Evolutionary conservation across 2,329 filamentous ascomycete genomes (phyloP), one percentile per base, ranked within the genome.

Genomic region (Kalaharituber pfeilii): DNA sequence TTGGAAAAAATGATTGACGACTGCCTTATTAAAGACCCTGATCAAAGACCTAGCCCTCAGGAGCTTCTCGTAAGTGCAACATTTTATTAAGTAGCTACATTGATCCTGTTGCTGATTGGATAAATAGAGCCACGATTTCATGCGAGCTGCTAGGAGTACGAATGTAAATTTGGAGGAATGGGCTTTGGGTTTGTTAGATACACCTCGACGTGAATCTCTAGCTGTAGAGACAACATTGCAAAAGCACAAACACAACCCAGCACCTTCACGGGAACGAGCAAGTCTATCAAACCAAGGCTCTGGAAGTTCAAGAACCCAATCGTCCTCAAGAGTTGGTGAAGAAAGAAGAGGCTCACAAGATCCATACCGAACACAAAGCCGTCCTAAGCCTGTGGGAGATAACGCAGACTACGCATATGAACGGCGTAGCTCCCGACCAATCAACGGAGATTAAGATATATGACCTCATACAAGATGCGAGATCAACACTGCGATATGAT

Each of bases 1-100:
- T 71, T 98, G 49, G 89, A 96, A 64, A 87, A 96, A 61, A 94
- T 96, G 79, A 89, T 96, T 56, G 87, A 91, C 61, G 94, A 93
- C 68, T 98, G 91, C 70, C 72, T 98, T 61, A 81, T 82, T 68
- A 98, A 98, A 72, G 80, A 84, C 58, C 85, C 91, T 0, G 84
- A 88, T 57, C 79, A 86, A 65, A 80, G 91, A 52, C 91, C 89
- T 51, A 96, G 91, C 4, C 91, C 91, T 7, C 82, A 89, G 64
- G 86, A 96, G 63, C 11, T 47, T 11, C n/a, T 47, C 5, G 42
- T 47, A 13, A 22, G 42, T 47, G 13, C 9, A 9, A 9, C 9
- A 9, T 36, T 36, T n/a, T 36, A 36, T 36, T n/a, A 9, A 9
- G 9, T 36, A 9, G 9, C 30, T 36, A 9, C 30, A 9, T 36